These are phyloP conservation scores for Pleurotus salmoneostramineus DNA, from an alignment of 768 basidiomycete species.

Conservation along the genomic window DNA sequence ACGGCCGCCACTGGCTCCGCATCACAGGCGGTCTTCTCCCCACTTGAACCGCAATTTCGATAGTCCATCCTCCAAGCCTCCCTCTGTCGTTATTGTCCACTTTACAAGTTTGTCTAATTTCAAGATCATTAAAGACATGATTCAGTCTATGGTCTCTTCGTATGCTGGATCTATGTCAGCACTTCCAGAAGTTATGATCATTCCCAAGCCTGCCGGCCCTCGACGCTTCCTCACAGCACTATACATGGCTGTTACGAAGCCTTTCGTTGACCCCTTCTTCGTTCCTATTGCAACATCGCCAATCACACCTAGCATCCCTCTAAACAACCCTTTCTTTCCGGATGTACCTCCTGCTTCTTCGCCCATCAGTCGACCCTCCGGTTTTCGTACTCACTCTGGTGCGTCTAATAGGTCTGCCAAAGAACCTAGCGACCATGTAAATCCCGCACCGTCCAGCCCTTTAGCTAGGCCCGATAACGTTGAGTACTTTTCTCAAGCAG, in stretches of 20 bases:
- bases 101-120: constrained; percentile 91
- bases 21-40: constrained; percentile 78
- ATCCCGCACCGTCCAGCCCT: constrained; percentile 61
- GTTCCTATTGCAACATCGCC: constrained; percentile 94
- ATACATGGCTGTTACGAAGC: constrained; percentile 85
- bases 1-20: constrained; percentile 61
- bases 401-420: constrained; percentile 55
- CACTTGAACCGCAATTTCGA: constrained; percentile 62
- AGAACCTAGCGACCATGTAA: constrained; percentile 28
- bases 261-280: constrained; percentile 88
- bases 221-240: constrained; percentile 89
- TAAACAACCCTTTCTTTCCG: constrained; percentile 41
- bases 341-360: constrained; percentile 25
- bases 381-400: constrained; percentile 59
- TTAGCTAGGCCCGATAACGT: constrained; percentile 64
- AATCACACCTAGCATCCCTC: constrained; percentile 60
- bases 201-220: constrained; percentile 96
- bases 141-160: constrained; percentile 62
- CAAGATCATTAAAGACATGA: constrained; percentile 80
- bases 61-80: constrained; percentile 19
- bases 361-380: constrained; percentile 40
- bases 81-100: constrained; percentile 65
- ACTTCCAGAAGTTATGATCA: constrained; percentile 90
- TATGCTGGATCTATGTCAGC: constrained; percentile 39
- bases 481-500: constrained; percentile 74